A percentile compares a stretch with the other conserved stretches of the same genome.
Evolutionary conservation across 2,329 filamentous ascomycete genomes (phyloP).

Genomic region (Leptodontidium sp.): DNA sequence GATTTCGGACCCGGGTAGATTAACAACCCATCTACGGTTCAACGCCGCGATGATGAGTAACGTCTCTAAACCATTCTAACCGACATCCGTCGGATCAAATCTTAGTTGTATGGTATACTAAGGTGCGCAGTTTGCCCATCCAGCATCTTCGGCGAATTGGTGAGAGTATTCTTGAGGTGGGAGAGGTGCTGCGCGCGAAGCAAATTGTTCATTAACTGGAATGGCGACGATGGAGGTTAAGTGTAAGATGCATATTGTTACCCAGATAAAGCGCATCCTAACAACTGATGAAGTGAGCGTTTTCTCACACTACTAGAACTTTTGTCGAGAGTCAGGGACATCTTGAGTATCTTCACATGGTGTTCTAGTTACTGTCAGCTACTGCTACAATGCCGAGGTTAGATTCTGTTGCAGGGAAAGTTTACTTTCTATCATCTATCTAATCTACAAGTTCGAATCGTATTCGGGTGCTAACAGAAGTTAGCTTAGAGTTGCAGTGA

Average conservation of each 20-base stretch:
- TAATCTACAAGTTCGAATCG: not conserved
- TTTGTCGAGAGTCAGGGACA: too few relatives aligned
- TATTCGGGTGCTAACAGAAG: not conserved
- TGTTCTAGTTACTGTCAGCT: too few relatives aligned
- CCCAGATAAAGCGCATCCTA: not conserved
- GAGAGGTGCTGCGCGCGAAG: conserved; percentile 28
- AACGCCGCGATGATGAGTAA: too few relatives aligned
- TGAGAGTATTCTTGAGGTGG: conserved; percentile 39
- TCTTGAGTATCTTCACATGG: too few relatives aligned
- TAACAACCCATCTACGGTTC: too few relatives aligned
- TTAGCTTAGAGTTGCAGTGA: too few relatives aligned
- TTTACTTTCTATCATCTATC: not conserved
- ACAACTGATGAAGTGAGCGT: not conserved
- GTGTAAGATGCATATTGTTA: not conserved
- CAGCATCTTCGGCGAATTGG: too few relatives aligned
- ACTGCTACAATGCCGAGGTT: not conserved
- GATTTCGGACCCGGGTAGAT: too few relatives aligned
- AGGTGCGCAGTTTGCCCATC: too few relatives aligned
- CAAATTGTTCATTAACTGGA: not conserved
- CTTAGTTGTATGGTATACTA: too few relatives aligned
- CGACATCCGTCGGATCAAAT: too few relatives aligned
- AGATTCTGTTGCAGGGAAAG: not conserved
- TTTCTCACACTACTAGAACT: not conserved
- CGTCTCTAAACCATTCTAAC: too few relatives aligned
- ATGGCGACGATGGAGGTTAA: not conserved